Conservation (phyloP, 805 yeast genomes). For the Saccharomycopsis oosterbeekiorum region DNA sequence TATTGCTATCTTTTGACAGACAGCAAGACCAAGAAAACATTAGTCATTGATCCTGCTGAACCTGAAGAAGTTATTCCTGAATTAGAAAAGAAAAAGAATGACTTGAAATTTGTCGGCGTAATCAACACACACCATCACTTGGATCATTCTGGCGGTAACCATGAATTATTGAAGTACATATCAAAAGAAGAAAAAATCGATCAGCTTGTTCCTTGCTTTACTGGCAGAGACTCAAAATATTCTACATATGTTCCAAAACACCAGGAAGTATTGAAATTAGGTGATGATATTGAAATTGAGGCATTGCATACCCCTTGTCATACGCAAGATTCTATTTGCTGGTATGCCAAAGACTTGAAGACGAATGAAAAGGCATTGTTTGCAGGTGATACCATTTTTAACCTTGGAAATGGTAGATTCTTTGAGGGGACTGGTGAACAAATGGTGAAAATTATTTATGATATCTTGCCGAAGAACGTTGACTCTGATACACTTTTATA, state of each 20-base stretch:
- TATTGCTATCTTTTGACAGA: conserved; percentile 76
- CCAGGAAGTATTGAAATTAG: conserved; percentile 50
- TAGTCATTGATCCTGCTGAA: conserved; percentile 90
- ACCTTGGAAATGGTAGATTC: conserved; percentile 89
- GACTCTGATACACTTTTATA: conserved; percentile 67
- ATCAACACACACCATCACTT: conserved; percentile 95
- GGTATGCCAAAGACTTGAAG: conserved; percentile 53
- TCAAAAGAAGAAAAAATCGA: conserved; percentile 21
- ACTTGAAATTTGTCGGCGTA: conserved; percentile 53
- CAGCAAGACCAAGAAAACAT: conserved; percentile 51
- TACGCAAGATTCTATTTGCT: conserved; percentile 93
- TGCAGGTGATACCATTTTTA: conserved; percentile 93
- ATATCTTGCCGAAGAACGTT: conserved; percentile 41
- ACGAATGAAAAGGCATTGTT: conserved; percentile 68
- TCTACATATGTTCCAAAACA: conserved; percentile 67
- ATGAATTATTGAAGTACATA: conserved; percentile 24
- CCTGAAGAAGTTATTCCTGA: conserved; percentile 43
- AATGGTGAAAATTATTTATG: conserved; percentile 65
- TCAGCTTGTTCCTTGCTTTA: conserved; percentile 57
- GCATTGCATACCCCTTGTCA: conserved; percentile 97
- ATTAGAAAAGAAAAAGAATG: background rate
- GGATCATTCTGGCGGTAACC: conserved; percentile 90
- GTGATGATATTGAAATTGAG: conserved; percentile 52
- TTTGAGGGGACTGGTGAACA: conserved; percentile 83
- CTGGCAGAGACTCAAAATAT: conserved; percentile 71